phyloP scores from a whole-genome alignment of 2,329 filamentous ascomycete genomes.

The Trichoderma pleuroti region DNA sequence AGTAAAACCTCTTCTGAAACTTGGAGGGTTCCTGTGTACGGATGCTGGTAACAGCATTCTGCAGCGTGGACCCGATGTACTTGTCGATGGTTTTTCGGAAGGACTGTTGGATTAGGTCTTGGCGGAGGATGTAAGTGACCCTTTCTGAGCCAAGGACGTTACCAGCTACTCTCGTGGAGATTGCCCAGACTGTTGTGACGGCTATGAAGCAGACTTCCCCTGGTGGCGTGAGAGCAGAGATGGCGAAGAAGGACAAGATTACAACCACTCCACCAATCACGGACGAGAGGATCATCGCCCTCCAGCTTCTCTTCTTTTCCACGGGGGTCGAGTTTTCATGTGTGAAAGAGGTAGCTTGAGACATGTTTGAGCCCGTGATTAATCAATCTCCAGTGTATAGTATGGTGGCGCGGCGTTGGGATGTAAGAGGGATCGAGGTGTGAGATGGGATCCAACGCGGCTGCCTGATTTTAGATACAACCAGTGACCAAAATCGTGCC shows the following conservation, averaged over 20 bases:
- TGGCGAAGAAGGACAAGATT: not conserved
- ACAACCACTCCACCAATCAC: not conserved
- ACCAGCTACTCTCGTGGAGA: not conserved
- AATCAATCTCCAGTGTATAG: not conserved
- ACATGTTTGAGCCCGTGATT: not conserved
- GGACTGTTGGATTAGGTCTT: not conserved
- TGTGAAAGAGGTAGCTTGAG: not conserved
- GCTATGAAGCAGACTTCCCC: not conserved
- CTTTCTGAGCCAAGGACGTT: not conserved
- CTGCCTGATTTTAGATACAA: not conserved
- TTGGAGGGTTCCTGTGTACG: not conserved
- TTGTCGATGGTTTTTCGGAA: not conserved
- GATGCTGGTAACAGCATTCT: not conserved
- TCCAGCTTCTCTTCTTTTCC: not conserved
- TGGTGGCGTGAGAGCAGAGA: not conserved
- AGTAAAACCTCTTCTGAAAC: not conserved
- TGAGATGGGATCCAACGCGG: not conserved
- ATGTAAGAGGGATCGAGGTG: not conserved
- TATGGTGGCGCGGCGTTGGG: not conserved
- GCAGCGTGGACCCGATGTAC: not conserved
- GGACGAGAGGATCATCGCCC: not conserved
- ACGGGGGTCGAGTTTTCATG: not conserved
- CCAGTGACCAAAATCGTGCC: not conserved
- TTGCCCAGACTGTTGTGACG: not conserved
- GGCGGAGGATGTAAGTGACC: not conserved